phyloP scores from a whole-genome alignment of 768 basidiomycete species.

The Bullera alba region DNA sequence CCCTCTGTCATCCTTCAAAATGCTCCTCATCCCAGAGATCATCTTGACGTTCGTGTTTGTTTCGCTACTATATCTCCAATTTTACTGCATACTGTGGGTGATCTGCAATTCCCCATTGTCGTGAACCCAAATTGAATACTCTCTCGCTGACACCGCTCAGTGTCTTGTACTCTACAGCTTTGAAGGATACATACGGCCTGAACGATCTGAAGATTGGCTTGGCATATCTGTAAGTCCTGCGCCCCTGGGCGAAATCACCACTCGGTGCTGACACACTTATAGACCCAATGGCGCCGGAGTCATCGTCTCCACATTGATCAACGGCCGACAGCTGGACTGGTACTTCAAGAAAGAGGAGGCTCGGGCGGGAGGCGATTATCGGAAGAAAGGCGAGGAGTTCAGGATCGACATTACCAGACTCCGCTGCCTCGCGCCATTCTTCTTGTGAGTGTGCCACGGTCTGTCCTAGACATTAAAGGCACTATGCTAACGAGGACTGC shows the following conservation, averaged over 20 bases:
- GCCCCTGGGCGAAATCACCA: neutral
- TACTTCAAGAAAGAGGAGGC: conserved; percentile 54
- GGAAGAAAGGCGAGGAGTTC: conserved; percentile 21
- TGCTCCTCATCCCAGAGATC: conserved; percentile 42
- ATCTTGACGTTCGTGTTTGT: conserved; percentile 33
- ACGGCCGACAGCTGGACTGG: conserved; percentile 60
- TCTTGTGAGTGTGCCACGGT: conserved; percentile 18
- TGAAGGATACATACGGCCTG: conserved; percentile 57
- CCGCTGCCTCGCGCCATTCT: conserved; percentile 24
- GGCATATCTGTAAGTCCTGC: conserved; percentile 58
- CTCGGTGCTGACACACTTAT: neutral
- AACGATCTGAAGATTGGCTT: conserved; percentile 63
- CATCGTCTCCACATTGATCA: conserved; percentile 55
- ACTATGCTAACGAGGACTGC: neutral
- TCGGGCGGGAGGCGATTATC: conserved; percentile 19
- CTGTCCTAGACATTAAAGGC: neutral
- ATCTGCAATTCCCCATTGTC: neutral
- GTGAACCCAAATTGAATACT: neutral
- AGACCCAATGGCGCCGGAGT: conserved; percentile 51
- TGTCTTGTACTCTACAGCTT: conserved; percentile 52
- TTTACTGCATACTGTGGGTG: conserved; percentile 39
- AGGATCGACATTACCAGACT: conserved; percentile 14
- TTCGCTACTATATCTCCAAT: conserved; percentile 38
- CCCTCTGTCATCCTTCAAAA: conserved; percentile 36
- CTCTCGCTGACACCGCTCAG: conserved; percentile 7